Conservation (phyloP, 495 filamentous ascomycete species). For the Hypoxylon lienhwacheense region DNA sequence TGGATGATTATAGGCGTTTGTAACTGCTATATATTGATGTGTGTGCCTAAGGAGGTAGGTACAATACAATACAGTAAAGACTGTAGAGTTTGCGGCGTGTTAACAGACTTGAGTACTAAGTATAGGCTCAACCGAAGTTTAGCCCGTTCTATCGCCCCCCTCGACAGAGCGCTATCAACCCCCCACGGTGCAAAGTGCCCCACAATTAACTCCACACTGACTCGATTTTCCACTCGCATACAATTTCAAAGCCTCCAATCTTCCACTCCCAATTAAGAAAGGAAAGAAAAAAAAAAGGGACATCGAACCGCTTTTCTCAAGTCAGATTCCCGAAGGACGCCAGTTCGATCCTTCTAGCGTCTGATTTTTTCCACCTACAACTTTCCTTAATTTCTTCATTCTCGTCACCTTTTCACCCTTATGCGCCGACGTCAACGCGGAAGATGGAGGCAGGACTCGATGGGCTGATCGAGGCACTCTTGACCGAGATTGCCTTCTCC, state of each 20-base stretch:
- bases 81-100: too few relatives aligned
- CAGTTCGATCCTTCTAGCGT: constrained; percentile 36
- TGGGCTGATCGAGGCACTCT: constrained; percentile 68
- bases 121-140: too few relatives aligned
- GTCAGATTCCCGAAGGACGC: constrained; percentile 25
- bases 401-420: constrained; percentile 28
- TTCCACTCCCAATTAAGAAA: constrained; percentile 8
- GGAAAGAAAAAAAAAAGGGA: too few relatives aligned
- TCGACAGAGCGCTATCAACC: too few relatives aligned
- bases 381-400: too few relatives aligned
- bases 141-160: too few relatives aligned
- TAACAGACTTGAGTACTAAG: too few relatives aligned
- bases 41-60: too few relatives aligned
- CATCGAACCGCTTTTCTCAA: constrained; percentile 1
- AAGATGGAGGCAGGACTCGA: constrained; percentile 70
- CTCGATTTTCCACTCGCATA: not conserved
- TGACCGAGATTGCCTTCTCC: constrained; percentile 69
- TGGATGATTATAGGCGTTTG: too few relatives aligned
- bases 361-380: constrained; percentile 24
- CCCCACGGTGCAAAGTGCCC: too few relatives aligned
- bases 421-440: constrained; percentile 30
- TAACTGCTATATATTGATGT: too few relatives aligned
- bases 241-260: not conserved
- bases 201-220: not conserved
- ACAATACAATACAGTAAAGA: too few relatives aligned